Conservation (phyloP, 2,329 filamentous ascomycete genomes). For the Penicillium sp. region DNA sequence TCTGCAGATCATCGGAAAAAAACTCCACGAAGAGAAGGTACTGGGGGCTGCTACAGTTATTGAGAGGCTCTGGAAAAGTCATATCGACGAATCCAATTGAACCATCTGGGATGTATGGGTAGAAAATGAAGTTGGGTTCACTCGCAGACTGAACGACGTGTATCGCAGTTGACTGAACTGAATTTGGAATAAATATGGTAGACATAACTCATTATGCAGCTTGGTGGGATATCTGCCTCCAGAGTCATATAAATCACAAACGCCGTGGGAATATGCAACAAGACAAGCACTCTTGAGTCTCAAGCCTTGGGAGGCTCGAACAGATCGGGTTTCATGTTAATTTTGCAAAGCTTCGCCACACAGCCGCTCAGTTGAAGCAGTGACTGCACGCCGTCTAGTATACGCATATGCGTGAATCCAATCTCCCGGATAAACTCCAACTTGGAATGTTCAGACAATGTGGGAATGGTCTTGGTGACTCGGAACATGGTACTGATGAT, state of each 20-base stretch:
- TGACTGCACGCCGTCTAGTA: constrained; percentile 95
- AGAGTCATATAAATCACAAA: constrained; percentile 16
- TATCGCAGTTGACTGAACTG: background rate
- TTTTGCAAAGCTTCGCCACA: constrained; percentile 82
- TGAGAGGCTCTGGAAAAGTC: constrained; percentile 24
- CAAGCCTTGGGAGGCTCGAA: constrained; percentile 55
- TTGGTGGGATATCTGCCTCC: background rate
- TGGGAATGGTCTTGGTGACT: constrained; percentile 93
- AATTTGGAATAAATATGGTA: background rate
- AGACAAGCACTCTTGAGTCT: constrained; percentile 9
- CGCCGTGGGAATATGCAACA: constrained; percentile 25
- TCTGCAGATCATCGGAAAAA: constrained; percentile 52
- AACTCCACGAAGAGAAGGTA: constrained; percentile 56
- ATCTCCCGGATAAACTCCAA: constrained; percentile 98
- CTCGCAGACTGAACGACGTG: background rate
- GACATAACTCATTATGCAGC: constrained; percentile 15
- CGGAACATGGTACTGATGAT: constrained; percentile 99
- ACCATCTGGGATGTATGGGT: background rate
- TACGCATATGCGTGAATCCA: constrained; percentile 98
- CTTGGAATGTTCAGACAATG: constrained; percentile 89
- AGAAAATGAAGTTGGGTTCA: background rate
- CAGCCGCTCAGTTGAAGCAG: constrained; percentile 91
- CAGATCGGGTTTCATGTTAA: constrained; percentile 91
- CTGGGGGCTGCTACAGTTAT: constrained; percentile 41
- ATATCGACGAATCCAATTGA: background rate